phyloP scores from a whole-genome alignment of 2,329 filamentous ascomycete species.

The Exophiala sp. region DNA sequence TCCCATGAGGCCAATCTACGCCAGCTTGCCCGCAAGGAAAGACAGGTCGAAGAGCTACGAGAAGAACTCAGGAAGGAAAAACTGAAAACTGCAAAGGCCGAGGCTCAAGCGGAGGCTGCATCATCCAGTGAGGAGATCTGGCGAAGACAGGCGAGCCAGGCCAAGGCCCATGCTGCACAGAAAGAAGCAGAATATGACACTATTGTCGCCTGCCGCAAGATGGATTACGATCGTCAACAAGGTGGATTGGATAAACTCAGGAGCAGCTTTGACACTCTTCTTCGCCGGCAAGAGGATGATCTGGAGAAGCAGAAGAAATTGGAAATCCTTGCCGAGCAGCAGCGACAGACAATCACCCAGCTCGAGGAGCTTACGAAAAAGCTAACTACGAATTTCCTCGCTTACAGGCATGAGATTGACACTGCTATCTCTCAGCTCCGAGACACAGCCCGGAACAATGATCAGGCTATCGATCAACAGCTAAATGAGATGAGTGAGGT shows the following conservation, averaged over 20 bases:
- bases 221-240: constrained; percentile 39
- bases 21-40: constrained; percentile 44
- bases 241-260: constrained; percentile 37
- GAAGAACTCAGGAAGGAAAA: constrained; percentile 39
- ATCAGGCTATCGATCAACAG: constrained; percentile 33
- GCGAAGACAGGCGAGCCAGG: constrained; percentile 31
- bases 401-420: constrained; percentile 41
- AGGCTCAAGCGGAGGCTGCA: constrained; percentile 34
- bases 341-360: constrained; percentile 40
- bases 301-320: constrained; percentile 38
- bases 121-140: constrained; percentile 25
- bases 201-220: constrained; percentile 36
- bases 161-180: constrained; percentile 27
- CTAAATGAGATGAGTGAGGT: constrained; percentile 40
- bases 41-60: constrained; percentile 44
- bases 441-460: constrained; percentile 26
- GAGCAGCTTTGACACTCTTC: constrained; percentile 33
- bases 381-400: constrained; percentile 37
- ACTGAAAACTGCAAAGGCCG: constrained; percentile 37
- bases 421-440: constrained; percentile 34
- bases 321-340: constrained; percentile 43
- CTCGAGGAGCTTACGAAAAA: constrained; percentile 39
- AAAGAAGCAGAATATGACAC: constrained; percentile 39
- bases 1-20: constrained; percentile 44
- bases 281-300: constrained; percentile 35